Evolutionary conservation across 2,329 filamentous ascomycete species (phyloP).

Genomic region (Tolypocladium amazonense): DNA sequence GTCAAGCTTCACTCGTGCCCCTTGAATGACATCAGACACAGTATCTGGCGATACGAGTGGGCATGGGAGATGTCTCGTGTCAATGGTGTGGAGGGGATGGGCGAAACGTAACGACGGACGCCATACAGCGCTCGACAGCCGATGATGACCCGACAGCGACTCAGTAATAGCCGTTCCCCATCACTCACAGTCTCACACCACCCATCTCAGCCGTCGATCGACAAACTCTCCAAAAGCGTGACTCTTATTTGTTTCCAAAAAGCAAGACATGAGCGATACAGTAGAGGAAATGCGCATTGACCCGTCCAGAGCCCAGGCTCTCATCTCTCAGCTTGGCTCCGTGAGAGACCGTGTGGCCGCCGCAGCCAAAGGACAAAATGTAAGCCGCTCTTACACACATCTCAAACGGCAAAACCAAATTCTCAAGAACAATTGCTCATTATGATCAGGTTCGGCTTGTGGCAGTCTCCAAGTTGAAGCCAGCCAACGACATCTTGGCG

Average conservation of each 20-base stretch:
- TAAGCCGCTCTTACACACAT: slow-evolving; percentile 22
- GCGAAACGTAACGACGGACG: background rate
- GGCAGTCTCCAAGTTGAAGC: slow-evolving; percentile 93
- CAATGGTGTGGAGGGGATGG: background rate
- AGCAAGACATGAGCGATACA: slow-evolving; percentile 29
- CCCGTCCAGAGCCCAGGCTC: slow-evolving; percentile 47
- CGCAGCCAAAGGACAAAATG: slow-evolving; percentile 41
- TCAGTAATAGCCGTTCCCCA: background rate
- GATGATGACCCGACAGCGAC: slow-evolving; percentile 20
- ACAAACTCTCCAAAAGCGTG: background rate
- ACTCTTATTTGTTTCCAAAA: background rate
- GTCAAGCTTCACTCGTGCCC: background rate
- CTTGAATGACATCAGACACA: no score
- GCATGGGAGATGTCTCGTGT: background rate
- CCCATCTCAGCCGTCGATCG: background rate
- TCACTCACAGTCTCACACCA: background rate
- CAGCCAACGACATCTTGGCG: slow-evolving; percentile 79
- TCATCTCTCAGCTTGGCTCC: slow-evolving; percentile 50
- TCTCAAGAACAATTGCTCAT: background rate
- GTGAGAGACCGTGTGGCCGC: slow-evolving; percentile 48
- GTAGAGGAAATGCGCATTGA: slow-evolving; percentile 49
- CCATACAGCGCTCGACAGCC: slow-evolving; percentile 9
- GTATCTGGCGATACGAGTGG: background rate
- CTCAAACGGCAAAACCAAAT: background rate
- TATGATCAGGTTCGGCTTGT: slow-evolving; percentile 63